These are phyloP conservation scores for Centella asiatica DNA, from an alignment of 129 eudicot species.

Conservation along the genomic window DNA sequence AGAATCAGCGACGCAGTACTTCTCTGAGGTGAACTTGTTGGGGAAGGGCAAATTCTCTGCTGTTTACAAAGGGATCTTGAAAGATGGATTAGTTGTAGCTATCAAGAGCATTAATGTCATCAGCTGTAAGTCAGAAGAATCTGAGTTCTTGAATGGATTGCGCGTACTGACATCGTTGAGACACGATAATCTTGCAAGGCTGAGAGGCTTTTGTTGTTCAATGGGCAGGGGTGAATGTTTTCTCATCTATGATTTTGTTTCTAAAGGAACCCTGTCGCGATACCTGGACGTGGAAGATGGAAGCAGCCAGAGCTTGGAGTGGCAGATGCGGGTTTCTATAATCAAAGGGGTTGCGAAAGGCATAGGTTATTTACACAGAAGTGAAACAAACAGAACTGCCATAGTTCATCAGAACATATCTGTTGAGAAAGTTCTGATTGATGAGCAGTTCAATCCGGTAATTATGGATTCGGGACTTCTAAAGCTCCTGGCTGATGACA, in stretches of 20 bases:
- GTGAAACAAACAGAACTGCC: constrained; percentile 37
- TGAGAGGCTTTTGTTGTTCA: constrained; percentile 73
- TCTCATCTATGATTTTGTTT: constrained; percentile 69
- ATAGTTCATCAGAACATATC: constrained; percentile 81
- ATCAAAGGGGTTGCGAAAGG: constrained; percentile 84
- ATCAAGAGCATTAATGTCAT: constrained; percentile 53
- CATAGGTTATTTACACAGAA: constrained; percentile 51
- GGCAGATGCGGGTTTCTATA: constrained; percentile 67
- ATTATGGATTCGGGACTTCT: constrained; percentile 67
- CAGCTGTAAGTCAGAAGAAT: constrained; percentile 78
- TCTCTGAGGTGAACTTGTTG: constrained; percentile 60
- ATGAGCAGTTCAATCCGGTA: constrained; percentile 51
- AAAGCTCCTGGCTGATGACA: constrained; percentile 86
- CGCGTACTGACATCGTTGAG: constrained; percentile 54
- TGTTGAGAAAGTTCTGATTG: constrained; percentile 62
- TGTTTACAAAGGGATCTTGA: constrained; percentile 62
- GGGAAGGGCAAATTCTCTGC: constrained; percentile 76
- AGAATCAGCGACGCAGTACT: constrained; percentile 74
- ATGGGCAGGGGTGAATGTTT: constrained; percentile 81
- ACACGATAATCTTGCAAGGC: constrained; percentile 59
- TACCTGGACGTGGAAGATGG: constrained; percentile 48
- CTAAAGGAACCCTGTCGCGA: constrained; percentile 50
- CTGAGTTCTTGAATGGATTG: constrained; percentile 72
- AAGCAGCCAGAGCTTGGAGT: constrained; percentile 43
- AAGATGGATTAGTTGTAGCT: constrained; percentile 71